Evolutionary conservation across 2,329 filamentous ascomycete genomes (phyloP).

Genomic region (Ciborinia camelliae): DNA sequence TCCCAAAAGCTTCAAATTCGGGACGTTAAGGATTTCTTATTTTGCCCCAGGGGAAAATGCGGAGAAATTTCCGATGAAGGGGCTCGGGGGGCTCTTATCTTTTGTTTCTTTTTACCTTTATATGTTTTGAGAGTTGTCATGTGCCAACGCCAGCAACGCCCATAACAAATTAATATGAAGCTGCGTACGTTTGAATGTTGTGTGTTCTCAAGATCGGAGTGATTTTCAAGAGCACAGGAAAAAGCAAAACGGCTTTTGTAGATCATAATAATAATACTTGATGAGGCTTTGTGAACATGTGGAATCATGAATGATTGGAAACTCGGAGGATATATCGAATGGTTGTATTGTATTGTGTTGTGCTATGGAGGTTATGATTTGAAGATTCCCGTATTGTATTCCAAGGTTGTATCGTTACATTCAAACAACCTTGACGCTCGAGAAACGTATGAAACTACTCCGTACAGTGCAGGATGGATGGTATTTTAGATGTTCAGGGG

Average conservation of each 20-base stretch:
- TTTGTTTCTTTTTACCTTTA: background rate
- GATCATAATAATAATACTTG: constrained; percentile 12
- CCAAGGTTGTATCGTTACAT: background rate
- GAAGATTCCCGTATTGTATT: no score
- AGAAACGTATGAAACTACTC: background rate
- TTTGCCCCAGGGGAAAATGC: background rate
- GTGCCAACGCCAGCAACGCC: background rate
- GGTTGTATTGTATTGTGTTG: background rate
- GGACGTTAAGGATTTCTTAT: background rate
- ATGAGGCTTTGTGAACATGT: background rate
- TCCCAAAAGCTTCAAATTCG: background rate
- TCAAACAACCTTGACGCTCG: background rate
- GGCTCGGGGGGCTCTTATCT: background rate
- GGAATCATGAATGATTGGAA: background rate
- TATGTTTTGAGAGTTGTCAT: background rate
- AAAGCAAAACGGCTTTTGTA: constrained; percentile 14
- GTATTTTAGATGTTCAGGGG: background rate
- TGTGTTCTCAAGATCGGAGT: constrained; percentile 3
- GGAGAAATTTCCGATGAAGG: constrained; percentile 1
- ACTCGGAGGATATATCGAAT: no score
- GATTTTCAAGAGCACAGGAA: background rate
- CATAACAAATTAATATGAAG: background rate
- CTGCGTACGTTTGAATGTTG: constrained; percentile 6
- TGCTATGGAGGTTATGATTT: background rate
- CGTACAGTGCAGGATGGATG: no score